phyloP scores from a whole-genome alignment of 768 basidiomycete genomes.

The Suillus cothurnatus region DNA sequence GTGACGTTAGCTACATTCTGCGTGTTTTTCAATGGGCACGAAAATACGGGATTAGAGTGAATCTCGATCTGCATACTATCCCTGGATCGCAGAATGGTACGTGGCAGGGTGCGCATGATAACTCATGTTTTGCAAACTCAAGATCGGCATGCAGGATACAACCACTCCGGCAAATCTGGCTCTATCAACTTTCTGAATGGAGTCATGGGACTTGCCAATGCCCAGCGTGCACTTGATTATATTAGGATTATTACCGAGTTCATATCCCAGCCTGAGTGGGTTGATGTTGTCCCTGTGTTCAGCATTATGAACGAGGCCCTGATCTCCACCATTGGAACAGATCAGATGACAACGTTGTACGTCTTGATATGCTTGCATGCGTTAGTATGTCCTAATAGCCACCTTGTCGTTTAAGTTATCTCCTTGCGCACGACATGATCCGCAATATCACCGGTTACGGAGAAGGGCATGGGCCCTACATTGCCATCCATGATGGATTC shows the following conservation, averaged over 20 bases:
- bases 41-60: constrained; percentile 88
- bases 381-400: not conserved
- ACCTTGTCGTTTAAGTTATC: constrained; percentile 43
- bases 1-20: constrained; percentile 60
- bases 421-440: constrained; percentile 61
- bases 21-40: constrained; percentile 79
- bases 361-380: constrained; percentile 20
- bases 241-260: constrained; percentile 79
- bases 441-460: constrained; percentile 75
- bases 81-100: constrained; percentile 81
- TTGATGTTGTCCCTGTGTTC: constrained; percentile 59
- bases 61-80: constrained; percentile 76
- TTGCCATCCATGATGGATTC: constrained; percentile 69
- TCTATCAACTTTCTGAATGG: constrained; percentile 64
- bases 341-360: constrained; percentile 62
- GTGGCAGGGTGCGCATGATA: constrained; percentile 4
- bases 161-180: constrained; percentile 65
- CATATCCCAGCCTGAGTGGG: constrained; percentile 75
- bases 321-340: constrained; percentile 51
- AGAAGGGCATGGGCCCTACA: constrained; percentile 58
- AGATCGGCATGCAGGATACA: constrained; percentile 42
- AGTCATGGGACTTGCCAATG: constrained; percentile 87
- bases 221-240: constrained; percentile 74
- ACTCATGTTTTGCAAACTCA: not conserved
- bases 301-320: constrained; percentile 69